Evolutionary conservation across 139 green algal species (phyloP).

Genomic region (Haematococcus sp.): DNA sequence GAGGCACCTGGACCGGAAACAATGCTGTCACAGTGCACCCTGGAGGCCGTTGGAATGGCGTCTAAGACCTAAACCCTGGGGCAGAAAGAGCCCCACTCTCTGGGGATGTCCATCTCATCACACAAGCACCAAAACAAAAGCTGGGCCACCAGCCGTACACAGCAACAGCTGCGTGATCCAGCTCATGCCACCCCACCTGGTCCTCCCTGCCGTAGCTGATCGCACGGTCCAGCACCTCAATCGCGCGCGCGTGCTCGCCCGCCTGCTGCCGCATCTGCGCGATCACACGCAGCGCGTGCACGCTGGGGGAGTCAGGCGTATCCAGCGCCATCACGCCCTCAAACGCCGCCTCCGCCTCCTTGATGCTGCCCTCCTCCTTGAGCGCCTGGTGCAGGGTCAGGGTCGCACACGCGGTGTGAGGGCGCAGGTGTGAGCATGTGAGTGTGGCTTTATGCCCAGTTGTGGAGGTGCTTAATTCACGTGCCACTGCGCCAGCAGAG

Average conservation of each 20-base stretch:
- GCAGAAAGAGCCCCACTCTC: too few relatives aligned
- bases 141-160: too few relatives aligned
- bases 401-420: background rate
- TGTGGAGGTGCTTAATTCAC: too few relatives aligned
- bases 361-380: conserved; percentile 54
- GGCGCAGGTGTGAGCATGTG: background rate
- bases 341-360: conserved; percentile 65
- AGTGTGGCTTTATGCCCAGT: too few relatives aligned
- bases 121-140: too few relatives aligned
- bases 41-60: background rate
- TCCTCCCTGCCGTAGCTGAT: conserved; percentile 43
- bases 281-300: conserved; percentile 40
- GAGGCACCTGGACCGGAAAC: too few relatives aligned
- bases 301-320: conserved; percentile 13
- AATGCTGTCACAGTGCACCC: background rate
- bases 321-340: conserved; percentile 39
- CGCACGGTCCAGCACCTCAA: conserved; percentile 59
- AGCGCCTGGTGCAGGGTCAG: conserved; percentile 33
- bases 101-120: too few relatives aligned
- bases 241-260: conserved; percentile 63
- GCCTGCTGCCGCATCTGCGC: conserved; percentile 73
- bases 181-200: conserved; percentile 34
- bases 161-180: too few relatives aligned
- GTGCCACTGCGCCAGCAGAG: background rate
- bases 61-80: too few relatives aligned